Base-by-base conservation (phyloP, 2,329 filamentous ascomycete species). In the Fusarium lateritium region DNA sequence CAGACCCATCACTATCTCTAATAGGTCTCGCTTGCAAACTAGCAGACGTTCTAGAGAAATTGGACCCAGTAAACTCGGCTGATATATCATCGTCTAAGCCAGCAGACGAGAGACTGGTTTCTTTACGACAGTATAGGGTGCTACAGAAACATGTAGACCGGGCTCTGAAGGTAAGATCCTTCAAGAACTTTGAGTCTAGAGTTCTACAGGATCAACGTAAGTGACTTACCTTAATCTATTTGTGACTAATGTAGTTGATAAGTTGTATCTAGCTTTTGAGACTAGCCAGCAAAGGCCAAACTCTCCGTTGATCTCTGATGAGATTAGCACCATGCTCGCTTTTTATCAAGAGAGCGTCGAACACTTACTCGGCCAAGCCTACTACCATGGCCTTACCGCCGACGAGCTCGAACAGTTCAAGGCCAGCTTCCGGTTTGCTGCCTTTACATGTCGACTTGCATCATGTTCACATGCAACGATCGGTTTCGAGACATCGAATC, bases 341-440 rank as follows among this genome's bases (percentile, higher is more conserved):
- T 61, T 33, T 1, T 69, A 70, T 19, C 62, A 69, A 21, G 44
- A 54, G 2, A 19, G 22, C 10, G 50, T 69, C 7, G 61, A 14
- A 13, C 43, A 5, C 0, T 36, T 69, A 1, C 14, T 69, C 1
- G 17, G 5, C 1, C 31, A 17, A 5, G 10, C 11, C 1, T 31
- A 40, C 8, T 34, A 21, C 9, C 34, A 38, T 1, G 56, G 46
- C 0, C 3, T 67, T 2, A 36, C 62, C 6, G 7, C 22, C 0
- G 44, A 57, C 2, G 62, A 67, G 4, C 9, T 70, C 0, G 53
- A 69, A 2, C 17, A 42, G 1, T 67, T 67, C 24, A 69, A 54
- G 26, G 14, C 9, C 5, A 44, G 64, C 6, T 62, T 70, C 5
- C 24, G 45, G 10, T n/a, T 22, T 1, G n/a, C 56, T 0, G 62